These are phyloP conservation scores for Candida verbasci DNA, from an alignment of 805 yeast genomes.

Conservation along the genomic window DNA sequence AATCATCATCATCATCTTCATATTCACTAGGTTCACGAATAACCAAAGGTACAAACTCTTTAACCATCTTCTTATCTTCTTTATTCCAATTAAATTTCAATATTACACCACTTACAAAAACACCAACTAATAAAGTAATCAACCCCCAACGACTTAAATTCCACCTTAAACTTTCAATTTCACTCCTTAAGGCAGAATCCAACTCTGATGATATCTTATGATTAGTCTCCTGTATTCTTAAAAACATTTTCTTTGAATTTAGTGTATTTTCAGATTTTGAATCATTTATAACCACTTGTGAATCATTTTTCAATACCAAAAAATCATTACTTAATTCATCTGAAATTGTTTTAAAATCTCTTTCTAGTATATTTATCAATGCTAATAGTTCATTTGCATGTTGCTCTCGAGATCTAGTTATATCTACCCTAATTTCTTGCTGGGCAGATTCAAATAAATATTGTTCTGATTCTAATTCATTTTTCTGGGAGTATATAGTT, in stretches of 20 bases:
- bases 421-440: conserved; percentile 77
- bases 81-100: conserved; percentile 29
- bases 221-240: conserved; percentile 74
- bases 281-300: conserved; percentile 79
- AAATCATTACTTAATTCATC: conserved; percentile 70
- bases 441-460: conserved; percentile 91
- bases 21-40: conserved; percentile 46
- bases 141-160: conserved; percentile 86
- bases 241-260: conserved; percentile 61
- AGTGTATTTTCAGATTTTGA: conserved; percentile 81
- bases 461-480: conserved; percentile 81
- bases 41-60: conserved; percentile 39
- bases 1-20: conserved; percentile 43
- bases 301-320: conserved; percentile 60
- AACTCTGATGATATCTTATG: conserved; percentile 81
- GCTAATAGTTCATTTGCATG: conserved; percentile 65
- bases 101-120: conserved; percentile 48
- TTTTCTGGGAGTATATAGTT: conserved; percentile 45
- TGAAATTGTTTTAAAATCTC: conserved; percentile 66
- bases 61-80: conserved; percentile 10
- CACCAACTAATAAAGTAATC: conserved; percentile 64
- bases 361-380: conserved; percentile 62
- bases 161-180: conserved; percentile 89
- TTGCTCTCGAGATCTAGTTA: conserved; percentile 64
- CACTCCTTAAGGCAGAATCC: conserved; percentile 76